phyloP scores from a whole-genome alignment of 2,329 filamentous ascomycete genomes.

The Colletotrichum falcatum region DNA sequence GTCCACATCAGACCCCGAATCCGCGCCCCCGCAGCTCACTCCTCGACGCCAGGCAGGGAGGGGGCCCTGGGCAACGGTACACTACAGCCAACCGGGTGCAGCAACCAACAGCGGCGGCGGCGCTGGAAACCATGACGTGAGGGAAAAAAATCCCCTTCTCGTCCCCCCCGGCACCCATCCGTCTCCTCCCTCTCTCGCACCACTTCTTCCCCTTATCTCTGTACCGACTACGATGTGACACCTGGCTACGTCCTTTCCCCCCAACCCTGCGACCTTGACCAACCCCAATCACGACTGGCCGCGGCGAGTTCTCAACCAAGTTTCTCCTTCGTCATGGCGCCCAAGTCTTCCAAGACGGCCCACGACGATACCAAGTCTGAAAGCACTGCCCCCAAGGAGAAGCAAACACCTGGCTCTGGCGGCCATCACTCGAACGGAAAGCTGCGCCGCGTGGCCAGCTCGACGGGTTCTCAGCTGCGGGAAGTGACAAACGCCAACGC shows the following conservation, averaged over 20 bases:
- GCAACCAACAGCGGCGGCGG: slow-evolving; percentile 35
- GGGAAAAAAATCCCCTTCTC: slow-evolving; percentile 33
- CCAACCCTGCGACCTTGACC: slow-evolving; percentile 61
- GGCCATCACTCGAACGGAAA: slow-evolving; percentile 61
- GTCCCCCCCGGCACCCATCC: slow-evolving; percentile 2
- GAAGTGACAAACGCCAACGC: slow-evolving; percentile 47
- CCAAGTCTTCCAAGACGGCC: slow-evolving; percentile 58
- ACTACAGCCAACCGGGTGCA: slow-evolving; percentile 16
- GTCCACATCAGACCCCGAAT: slow-evolving; percentile 29
- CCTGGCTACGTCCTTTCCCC: slow-evolving; percentile 53
- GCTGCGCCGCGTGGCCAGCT: slow-evolving; percentile 67
- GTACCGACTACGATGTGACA: slow-evolving; percentile 36
- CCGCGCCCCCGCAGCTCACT: slow-evolving; percentile 32
- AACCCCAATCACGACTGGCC: slow-evolving; percentile 42
- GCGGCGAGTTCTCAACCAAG: slow-evolving; percentile 10
- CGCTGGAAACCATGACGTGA: slow-evolving; percentile 36
- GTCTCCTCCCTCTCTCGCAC: slow-evolving; percentile 15
- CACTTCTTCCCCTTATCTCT: slow-evolving; percentile 12
- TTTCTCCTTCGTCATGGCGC: slow-evolving; percentile 53
- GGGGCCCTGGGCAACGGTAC: slow-evolving; percentile 30
- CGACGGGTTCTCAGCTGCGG: slow-evolving; percentile 52
- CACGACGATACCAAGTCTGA: slow-evolving; percentile 61
- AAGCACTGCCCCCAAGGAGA: slow-evolving; percentile 56
- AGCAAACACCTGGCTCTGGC: slow-evolving; percentile 51
- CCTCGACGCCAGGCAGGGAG: slow-evolving; percentile 24